These are phyloP conservation scores for Nannochloris sp. DNA, from an alignment of 139 green algal species.

Conservation along the genomic window DNA sequence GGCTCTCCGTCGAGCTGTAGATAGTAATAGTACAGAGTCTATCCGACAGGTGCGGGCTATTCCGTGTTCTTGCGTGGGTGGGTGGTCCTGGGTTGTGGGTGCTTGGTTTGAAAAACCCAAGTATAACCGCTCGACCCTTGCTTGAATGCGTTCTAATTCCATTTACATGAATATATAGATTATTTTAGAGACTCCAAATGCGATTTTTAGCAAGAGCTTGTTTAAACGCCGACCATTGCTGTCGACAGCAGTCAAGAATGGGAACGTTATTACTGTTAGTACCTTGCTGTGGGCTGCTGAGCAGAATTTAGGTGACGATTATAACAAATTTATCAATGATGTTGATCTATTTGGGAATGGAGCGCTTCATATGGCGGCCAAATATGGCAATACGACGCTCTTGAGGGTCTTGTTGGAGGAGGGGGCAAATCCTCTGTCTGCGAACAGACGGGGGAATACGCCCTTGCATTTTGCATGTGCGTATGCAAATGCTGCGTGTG, in stretches of 20 bases:
- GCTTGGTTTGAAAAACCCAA: no score
- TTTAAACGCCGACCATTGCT: conserved; percentile 5
- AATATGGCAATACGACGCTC: not conserved
- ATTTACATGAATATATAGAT: conserved; percentile 1
- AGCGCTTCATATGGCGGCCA: conserved; percentile 10
- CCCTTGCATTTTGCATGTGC: conserved; percentile 7
- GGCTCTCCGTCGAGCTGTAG: no score
- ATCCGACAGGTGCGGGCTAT: no score
- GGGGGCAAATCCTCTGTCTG: conserved; percentile 1
- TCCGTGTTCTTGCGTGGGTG: no score
- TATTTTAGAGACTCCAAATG: not conserved
- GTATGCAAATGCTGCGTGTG: not conserved
- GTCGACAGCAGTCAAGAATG: not conserved
- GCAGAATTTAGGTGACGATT: conserved; percentile 3
- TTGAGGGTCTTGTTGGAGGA: conserved; percentile 15
- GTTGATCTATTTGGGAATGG: conserved; percentile 1
- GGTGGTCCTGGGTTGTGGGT: no score
- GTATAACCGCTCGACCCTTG: no score
- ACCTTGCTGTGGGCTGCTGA: conserved; percentile 13
- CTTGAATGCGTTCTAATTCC: no score
- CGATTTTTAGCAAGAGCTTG: conserved; percentile 3
- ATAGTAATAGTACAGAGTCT: no score
- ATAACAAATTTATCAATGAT: conserved; percentile 9
- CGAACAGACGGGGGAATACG: conserved; percentile 3
- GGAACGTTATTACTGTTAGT: not conserved